Base-by-base conservation (phyloP, 108 stramenopile species). In the Fragilaria crotonensis region DNA sequence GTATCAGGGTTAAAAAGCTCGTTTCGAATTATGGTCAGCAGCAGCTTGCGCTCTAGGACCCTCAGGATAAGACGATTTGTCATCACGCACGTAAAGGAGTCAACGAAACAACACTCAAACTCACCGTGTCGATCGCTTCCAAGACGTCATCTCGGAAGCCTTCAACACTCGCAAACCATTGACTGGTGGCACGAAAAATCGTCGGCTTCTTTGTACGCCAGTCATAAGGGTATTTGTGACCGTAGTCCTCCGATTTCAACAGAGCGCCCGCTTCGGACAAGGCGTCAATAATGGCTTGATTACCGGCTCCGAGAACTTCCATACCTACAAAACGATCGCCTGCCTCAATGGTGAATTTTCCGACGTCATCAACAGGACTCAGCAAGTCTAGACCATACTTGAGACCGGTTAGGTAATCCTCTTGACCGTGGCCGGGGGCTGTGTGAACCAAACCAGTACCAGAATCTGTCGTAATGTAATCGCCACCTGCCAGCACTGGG, bases 171-270 rank as follows among this genome's bases (percentile, higher is more conserved):
- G 96, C 96, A 75, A 99, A 99, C 98, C 98, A 99, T 73, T 99
- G 98, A 63, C 89, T 90, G 19, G 98, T 99, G 0, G 97, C 96
- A 29, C 97, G 86, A 65, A 97, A 96, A 55, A 99, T 98, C 21
- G 96, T 96, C 22, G 98, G 98, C 63, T 96, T 95, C 76, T 99
- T 99, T 19, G 97, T 97, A 61, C 98, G 75, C 98, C 98, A 99
- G 73, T 99, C 98, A 71, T 98, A 97, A 0, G 98, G 98, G 73
- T 99, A 99, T 58, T 97, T 96, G 81, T 99, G 98, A 18, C 77
- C 77, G 67, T 98, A 97, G 50, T 93, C 85, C 71, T 96, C 92
- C 25, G 62, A 79, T 36, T 75, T 72, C 26, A 97, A 58, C 58
- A 97, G 75, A 18, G 92, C 83, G 32, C 93, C 93, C 2, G 66